phyloP scores from a whole-genome alignment of 2,329 filamentous ascomycete species.

The Fusarium phyllophilum region DNA sequence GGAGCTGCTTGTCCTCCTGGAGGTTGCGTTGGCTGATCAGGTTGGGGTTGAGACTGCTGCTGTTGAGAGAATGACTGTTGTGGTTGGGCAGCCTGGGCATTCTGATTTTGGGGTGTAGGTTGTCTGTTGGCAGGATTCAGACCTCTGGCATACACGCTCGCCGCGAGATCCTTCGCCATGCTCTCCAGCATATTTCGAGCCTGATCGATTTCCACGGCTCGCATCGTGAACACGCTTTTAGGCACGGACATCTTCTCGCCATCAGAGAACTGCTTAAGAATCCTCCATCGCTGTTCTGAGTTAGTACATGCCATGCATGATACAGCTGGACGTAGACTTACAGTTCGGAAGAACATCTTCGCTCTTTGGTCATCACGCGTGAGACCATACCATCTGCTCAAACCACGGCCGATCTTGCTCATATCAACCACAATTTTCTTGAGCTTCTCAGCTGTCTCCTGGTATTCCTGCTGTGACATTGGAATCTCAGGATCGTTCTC shows the following conservation, averaged over 20 bases:
- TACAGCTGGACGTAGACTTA: conserved; percentile 49
- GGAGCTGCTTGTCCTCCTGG: conserved; percentile 45
- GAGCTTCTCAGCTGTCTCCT: conserved; percentile 58
- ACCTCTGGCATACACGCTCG: conserved; percentile 44
- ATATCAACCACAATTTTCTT: conserved; percentile 55
- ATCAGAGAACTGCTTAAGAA: conserved; percentile 64
- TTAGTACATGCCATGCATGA: conserved; percentile 45
- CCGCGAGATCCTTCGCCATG: conserved; percentile 61
- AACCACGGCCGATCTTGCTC: conserved; percentile 55
- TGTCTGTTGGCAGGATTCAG: conserved; percentile 45
- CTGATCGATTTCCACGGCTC: conserved; percentile 61
- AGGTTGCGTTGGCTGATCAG: conserved; percentile 34
- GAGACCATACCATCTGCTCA: conserved; percentile 60
- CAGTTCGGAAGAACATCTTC: conserved; percentile 63
- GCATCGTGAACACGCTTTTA: conserved; percentile 63
- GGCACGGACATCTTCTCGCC: conserved; percentile 57
- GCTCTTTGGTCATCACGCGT: conserved; percentile 62
- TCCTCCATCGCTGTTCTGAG: conserved; percentile 59
- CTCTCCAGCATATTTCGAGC: conserved; percentile 59
- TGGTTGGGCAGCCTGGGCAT: conserved; percentile 47
- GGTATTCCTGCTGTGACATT: conserved; percentile 58
- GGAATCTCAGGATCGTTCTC: conserved; percentile 58
- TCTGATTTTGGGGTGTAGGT: conserved; percentile 43
- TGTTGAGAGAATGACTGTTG: conserved; percentile 49
- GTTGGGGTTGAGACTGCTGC: conserved; percentile 46